A percentile compares a stretch with the other conserved stretches of the same genome.
phyloP scores from a whole-genome alignment of 2,329 filamentous ascomycete genomes.

The Curvularia hawaiiensis region DNA sequence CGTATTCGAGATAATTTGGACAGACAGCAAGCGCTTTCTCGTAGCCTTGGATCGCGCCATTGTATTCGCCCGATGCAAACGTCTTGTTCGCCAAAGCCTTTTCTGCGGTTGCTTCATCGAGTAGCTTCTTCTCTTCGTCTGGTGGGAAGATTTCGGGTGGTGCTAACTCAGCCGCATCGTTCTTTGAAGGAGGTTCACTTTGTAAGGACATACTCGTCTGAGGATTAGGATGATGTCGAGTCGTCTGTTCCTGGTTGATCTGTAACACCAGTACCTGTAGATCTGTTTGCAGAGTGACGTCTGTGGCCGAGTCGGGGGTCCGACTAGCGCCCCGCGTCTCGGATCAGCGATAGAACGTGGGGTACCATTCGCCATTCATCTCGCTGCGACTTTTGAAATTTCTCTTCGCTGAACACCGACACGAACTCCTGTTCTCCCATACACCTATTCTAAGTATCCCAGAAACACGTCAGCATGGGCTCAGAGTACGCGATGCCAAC shows the following conservation, averaged over 20 bases:
- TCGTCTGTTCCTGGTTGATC: background rate
- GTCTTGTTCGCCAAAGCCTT: conserved; percentile 79
- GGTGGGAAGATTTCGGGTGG: conserved; percentile 36
- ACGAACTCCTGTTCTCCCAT: background rate
- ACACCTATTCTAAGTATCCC: background rate
- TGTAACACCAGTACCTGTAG: conserved; percentile 6
- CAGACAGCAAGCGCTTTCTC: conserved; percentile 78
- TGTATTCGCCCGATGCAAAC: conserved; percentile 74
- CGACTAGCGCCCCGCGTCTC: conserved; percentile 20
- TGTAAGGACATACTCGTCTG: conserved; percentile 13
- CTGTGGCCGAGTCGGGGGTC: conserved; percentile 11
- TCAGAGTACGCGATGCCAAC: conserved; percentile 14
- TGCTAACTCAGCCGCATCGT: conserved; percentile 10
- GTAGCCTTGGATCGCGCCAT: conserved; percentile 81
- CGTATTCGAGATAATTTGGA: conserved; percentile 85
- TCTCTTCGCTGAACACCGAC: conserved; percentile 8
- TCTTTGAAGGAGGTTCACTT: conserved; percentile 9
- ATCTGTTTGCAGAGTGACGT: conserved; percentile 33
- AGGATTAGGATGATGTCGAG: background rate
- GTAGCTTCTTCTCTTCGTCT: conserved; percentile 55
- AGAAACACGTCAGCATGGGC: conserved; percentile 17
- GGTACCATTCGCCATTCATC: conserved; percentile 23
- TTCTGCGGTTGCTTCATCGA: conserved; percentile 72
- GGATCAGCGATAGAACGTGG: conserved; percentile 19
- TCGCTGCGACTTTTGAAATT: conserved; percentile 4